These are phyloP conservation scores for Magnolia changhungtana DNA, from an alignment of 164 flowering plant genomes.

Conservation along the genomic window DNA sequence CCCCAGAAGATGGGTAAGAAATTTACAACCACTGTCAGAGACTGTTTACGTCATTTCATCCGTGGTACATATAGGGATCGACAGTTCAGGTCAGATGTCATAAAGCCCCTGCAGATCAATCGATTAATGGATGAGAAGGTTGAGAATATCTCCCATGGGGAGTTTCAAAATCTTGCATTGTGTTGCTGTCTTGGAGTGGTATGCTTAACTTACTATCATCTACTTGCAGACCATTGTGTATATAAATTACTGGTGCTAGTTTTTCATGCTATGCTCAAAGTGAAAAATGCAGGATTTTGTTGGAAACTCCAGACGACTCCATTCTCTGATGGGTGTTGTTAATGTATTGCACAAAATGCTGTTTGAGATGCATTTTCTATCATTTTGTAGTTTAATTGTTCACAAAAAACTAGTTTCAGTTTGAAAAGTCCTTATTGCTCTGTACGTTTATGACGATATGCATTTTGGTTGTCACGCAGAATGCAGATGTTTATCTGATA, in stretches of 20 bases:
- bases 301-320: too few species aligned
- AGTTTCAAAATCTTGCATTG: constrained; percentile 94
- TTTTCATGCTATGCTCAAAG: background rate
- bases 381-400: background rate
- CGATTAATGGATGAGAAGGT: constrained; percentile 99
- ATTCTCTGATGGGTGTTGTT: too few species aligned
- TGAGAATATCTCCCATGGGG: constrained; percentile 96
- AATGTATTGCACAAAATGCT: too few species aligned
- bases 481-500: constrained; percentile 91
- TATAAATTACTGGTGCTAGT: background rate
- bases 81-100: constrained; percentile 93
- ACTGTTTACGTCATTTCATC: constrained; percentile 70
- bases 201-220: background rate
- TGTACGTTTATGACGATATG: too few species aligned
- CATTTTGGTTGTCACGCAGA: constrained; percentile 44
- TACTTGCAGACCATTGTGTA: background rate
- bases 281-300: background rate
- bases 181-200: constrained; percentile 97
- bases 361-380: too few species aligned
- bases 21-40: constrained; percentile 63
- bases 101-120: constrained; percentile 95
- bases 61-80: constrained; percentile 89
- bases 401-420: background rate
- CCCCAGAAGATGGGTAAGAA: constrained; percentile 66
- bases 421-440: background rate